Percentiles rank a stretch among this genome's conserved stretches.
Evolutionary conservation across 2,329 filamentous ascomycete genomes (phyloP).

Genomic region (Claviceps sp.): DNA sequence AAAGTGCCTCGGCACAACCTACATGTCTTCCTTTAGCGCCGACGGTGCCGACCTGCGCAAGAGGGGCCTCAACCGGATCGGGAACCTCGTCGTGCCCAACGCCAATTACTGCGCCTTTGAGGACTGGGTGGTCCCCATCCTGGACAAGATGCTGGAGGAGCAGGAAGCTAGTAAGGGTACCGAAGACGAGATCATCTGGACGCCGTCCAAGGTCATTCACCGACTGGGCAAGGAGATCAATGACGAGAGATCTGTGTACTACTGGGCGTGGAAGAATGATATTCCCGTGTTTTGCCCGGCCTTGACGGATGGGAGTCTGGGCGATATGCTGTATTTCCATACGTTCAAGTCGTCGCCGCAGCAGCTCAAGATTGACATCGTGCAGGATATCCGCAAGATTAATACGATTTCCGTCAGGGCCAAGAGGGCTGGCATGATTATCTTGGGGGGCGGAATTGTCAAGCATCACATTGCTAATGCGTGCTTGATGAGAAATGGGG

Average conservation of each 20-base stretch:
- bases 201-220: slow-evolving; percentile 81
- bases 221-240: slow-evolving; percentile 89
- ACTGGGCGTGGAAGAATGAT: slow-evolving; percentile 95
- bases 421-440: slow-evolving; percentile 84
- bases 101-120: slow-evolving; percentile 93
- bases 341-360: slow-evolving; percentile 78
- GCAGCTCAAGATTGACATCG: slow-evolving; percentile 77
- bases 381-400: slow-evolving; percentile 83
- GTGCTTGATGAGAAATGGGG: slow-evolving; percentile 92
- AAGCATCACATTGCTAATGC: slow-evolving; percentile 99
- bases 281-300: slow-evolving; percentile 97
- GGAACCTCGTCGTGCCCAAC: slow-evolving; percentile 90
- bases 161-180: slow-evolving; percentile 67
- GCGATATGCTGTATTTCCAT: slow-evolving; percentile 98
- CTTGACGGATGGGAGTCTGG: slow-evolving; percentile 84
- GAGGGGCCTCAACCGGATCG: slow-evolving; percentile 87
- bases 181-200: slow-evolving; percentile 71
- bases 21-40: slow-evolving; percentile 74
- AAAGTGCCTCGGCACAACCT: slow-evolving; percentile 91
- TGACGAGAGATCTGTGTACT: slow-evolving; percentile 80
- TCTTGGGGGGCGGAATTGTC: slow-evolving; percentile 85
- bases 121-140: slow-evolving; percentile 90
- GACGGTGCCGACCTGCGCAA: slow-evolving; percentile 64
- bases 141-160: slow-evolving; percentile 88
- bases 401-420: slow-evolving; percentile 86